These are phyloP conservation scores for Salix caprea DNA, from an alignment of 345 rosid species.

Conservation along the genomic window DNA sequence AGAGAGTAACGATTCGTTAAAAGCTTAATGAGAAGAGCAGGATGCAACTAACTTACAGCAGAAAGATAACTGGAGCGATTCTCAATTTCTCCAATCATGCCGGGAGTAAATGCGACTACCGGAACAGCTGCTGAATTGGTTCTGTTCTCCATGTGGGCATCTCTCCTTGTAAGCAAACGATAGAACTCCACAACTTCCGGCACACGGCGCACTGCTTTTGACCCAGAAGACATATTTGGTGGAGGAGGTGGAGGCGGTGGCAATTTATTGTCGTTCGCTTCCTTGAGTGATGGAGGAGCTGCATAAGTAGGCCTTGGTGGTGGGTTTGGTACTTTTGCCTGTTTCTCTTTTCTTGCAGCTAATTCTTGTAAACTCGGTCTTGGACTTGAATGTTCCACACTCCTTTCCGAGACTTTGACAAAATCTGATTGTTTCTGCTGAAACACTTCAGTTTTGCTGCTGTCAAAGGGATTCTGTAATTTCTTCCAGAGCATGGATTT, in stretches of 20 bases:
- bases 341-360: conserved; percentile 23
- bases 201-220: conserved; percentile 64
- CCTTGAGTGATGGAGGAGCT: conserved; percentile 13
- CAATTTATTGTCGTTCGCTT: conserved; percentile 22
- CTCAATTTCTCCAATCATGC: conserved; percentile 98
- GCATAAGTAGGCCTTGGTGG: conserved; percentile 30
- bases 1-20: neutral
- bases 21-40: neutral
- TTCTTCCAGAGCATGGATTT: conserved; percentile 88
- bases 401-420: conserved; percentile 33
- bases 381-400: conserved; percentile 15
- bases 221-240: conserved; percentile 40
- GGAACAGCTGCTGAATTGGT: conserved; percentile 36
- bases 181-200: conserved; percentile 83
- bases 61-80: conserved; percentile 81
- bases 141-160: conserved; percentile 45
- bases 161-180: conserved; percentile 70
- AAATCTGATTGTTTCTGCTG: conserved; percentile 42
- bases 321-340: conserved; percentile 29
- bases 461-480: conserved; percentile 57
- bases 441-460: conserved; percentile 25
- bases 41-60: conserved; percentile 57
- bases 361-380: conserved; percentile 22
- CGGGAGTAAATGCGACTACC: conserved; percentile 37
- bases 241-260: conserved; percentile 77